Evolutionary conservation across 441 rosid genomes (phyloP), one percentile per base, ranked within the genome.

Genomic region (Populus hybrid): DNA sequence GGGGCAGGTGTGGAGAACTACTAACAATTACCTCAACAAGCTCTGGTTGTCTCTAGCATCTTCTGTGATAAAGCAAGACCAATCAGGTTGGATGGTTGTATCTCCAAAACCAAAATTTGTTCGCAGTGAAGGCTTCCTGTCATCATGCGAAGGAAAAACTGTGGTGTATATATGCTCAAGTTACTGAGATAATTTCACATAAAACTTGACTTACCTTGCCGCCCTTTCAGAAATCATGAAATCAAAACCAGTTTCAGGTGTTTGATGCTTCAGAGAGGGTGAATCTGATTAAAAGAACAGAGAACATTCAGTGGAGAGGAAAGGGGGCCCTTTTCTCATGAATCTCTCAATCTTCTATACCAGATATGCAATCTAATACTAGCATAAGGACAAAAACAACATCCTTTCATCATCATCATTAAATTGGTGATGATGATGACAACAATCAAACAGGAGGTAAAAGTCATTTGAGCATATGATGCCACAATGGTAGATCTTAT

Each of bases 1-100:
- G 84, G 74, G 36, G 18, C 3, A 34, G 57, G 20, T n/a, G 21
- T 38, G 75, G 32, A 10, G 73, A 59, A 34, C 36, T 67, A 21
- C 70, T 50, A 77, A 73, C 35, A 75, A 70, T 74, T 83, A 94
- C 98, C 98, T 90, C 70, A 75, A 84, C 77, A 85, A 82, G 81
- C 90, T 89, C 77, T 42, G 84, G 80, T 79, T 81, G 81, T 89
- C 92, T 80, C 82, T 86, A 65, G 86, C 79, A 73, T 87, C 90
- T 76, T 86, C 92, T 65, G 61, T 74, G 69, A 72, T 72, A 74
- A 66, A 73, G 87, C 74, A 70, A 79, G 87, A 67, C 90, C 88
- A 81, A 76, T 78, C 85, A 67, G 84, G 80, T 74, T 75, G 83
- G 66, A 73, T 66, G 26, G 81, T 79, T 73, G 63, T 83, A 54